Percentiles rank a stretch among this genome's conserved stretches.
phyloP scores from a whole-genome alignment of 2,329 filamentous ascomycete genomes.

The Cylindrodendrum hubeiense region DNA sequence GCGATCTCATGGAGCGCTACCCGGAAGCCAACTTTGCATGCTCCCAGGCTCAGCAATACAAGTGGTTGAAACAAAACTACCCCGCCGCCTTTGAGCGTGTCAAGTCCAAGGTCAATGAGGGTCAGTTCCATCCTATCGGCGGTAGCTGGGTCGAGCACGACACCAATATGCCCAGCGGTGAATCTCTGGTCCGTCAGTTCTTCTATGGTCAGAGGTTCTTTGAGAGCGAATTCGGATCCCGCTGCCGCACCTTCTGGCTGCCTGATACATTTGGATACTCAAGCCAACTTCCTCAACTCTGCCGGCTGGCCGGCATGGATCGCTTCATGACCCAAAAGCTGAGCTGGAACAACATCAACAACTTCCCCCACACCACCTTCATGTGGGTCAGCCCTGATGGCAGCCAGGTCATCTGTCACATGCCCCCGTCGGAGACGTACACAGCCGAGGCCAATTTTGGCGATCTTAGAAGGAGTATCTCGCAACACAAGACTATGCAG shows the following conservation, averaged over 20 bases:
- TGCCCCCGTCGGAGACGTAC: constrained; percentile 96
- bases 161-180: constrained; percentile 95
- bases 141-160: constrained; percentile 99
- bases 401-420: constrained; percentile 96
- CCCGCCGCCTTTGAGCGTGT: constrained; percentile 91
- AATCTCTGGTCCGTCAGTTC: constrained; percentile 94
- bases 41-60: constrained; percentile 97
- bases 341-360: constrained; percentile 99
- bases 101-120: constrained; percentile 89
- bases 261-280: constrained; percentile 99
- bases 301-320: constrained; percentile 93
- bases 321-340: constrained; percentile 98
- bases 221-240: constrained; percentile 89
- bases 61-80: constrained; percentile 94
- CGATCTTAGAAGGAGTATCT: constrained; percentile 89
- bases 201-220: constrained; percentile 96
- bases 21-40: constrained; percentile 93
- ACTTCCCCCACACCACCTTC: constrained; percentile 98
- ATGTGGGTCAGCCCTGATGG: constrained; percentile 98
- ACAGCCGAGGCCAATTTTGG: constrained; percentile 95
- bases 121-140: constrained; percentile 93
- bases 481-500: constrained; percentile 95
- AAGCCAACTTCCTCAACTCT: constrained; percentile 92
- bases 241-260: constrained; percentile 95
- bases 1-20: constrained; percentile 93